These are phyloP conservation scores for Pythium guiyangense DNA, from an alignment of 352 stramenopile genomes.

Conservation along the genomic window DNA sequence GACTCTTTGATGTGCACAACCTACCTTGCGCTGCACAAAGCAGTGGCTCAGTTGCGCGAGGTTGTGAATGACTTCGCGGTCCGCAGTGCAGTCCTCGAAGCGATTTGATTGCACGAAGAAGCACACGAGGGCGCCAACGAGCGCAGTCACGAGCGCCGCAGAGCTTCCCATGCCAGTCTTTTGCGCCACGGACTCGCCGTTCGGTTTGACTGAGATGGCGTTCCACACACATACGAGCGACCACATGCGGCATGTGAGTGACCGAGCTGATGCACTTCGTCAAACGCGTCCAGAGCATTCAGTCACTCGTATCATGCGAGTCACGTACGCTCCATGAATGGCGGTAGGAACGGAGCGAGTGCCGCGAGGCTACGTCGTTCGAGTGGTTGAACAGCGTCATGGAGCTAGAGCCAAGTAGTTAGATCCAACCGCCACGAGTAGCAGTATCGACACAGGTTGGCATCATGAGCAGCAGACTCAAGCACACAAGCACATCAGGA, in stretches of 20 bases:
- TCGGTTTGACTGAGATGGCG: constrained; percentile 19
- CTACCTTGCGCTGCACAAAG: constrained; percentile 94
- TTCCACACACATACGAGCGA: too few relatives aligned
- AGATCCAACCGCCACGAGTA: too few relatives aligned
- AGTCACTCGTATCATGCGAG: neutral
- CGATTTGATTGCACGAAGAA: constrained; percentile 67
- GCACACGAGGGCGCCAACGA: constrained; percentile 86
- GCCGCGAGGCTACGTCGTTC: constrained; percentile 57
- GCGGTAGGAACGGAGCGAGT: constrained; percentile 85
- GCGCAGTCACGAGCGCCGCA: constrained; percentile 92
- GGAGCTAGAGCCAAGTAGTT: constrained; percentile 47
- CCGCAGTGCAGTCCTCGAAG: constrained; percentile 16
- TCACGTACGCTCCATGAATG: constrained; percentile 27
- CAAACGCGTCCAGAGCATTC: neutral
- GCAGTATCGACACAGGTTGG: too few relatives aligned
- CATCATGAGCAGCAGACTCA: too few relatives aligned
- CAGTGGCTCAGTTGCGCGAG: constrained; percentile 94
- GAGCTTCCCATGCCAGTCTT: constrained; percentile 97
- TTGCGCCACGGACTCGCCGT: constrained; percentile 54
- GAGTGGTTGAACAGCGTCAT: constrained; percentile 45
- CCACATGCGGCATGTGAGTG: neutral
- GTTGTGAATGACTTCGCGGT: constrained; percentile 88
- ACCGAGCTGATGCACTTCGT: neutral
- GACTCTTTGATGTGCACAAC: neutral
- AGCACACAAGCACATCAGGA: neutral